Base-by-base conservation (phyloP, 228 moss, liverwort and hornwort species). In the Sphagnum magellanicum region DNA sequence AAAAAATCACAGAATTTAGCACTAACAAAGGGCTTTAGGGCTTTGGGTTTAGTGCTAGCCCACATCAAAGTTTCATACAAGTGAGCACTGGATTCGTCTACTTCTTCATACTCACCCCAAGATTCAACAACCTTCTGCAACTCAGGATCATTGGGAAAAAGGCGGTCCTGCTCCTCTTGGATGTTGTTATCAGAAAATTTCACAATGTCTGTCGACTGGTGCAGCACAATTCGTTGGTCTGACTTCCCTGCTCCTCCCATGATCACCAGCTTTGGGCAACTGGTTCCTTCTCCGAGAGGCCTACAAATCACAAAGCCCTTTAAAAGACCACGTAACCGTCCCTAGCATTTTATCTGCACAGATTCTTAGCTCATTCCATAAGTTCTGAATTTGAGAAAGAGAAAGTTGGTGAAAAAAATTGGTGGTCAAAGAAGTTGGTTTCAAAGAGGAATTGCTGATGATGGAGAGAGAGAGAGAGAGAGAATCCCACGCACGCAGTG, bases 261-360 rank as follows among this genome's bases (percentile, higher is more conserved):
- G 52, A 85, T 74, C 57, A 96, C 68, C 61, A 96, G 79, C 72
- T 96, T 96, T 51, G 96, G 92, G 70, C 92, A 92, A 63, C 85
- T 89, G 65, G 83, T 83, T 52, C 88, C 91, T 68, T 71, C 87
- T 64, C 81, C 92, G 49, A 81, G 75, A 58, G 77, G 87, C 90
- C 84, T 76, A 77, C 65, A 74, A 50, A 67, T 32, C 55, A 63
- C 15, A 50, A 52, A 55, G 2, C 55, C 8, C 8, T 55, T 55
- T 1, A 12, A 55, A 55, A 55, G 55, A 55, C 4, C 9, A 55
- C 9, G 12, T 55, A 55, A 55, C 55, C 12, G 55, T 55, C 55
- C 55, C 32, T 32, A 32, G 32, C 32, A 32, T 32, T 32, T 32
- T 32, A 32, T 32, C 32, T 32, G 32, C 32, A 32, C 12, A 12